Evolutionary conservation across 805 yeast species (phyloP).

Genomic region (Saccharomycopsis selenospora): DNA sequence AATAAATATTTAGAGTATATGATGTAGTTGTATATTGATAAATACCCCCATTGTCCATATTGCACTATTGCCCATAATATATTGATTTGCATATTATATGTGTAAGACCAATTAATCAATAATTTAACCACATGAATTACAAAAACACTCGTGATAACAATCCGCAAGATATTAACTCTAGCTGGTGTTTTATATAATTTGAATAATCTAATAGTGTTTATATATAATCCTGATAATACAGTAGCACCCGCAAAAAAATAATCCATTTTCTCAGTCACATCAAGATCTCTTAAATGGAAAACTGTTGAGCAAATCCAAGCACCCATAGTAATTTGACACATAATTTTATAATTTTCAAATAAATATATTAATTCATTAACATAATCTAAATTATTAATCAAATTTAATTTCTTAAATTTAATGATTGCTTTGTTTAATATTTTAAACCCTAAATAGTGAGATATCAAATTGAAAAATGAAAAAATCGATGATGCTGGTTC

Average conservation of each 20-base stretch:
- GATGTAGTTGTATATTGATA: slow-evolving; percentile 29
- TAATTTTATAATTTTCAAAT: slow-evolving; percentile 34
- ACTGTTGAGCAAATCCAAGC: slow-evolving; percentile 87
- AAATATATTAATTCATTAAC: slow-evolving; percentile 22
- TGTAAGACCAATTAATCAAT: slow-evolving; percentile 73
- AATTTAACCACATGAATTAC: slow-evolving; percentile 59
- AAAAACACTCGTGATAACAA: slow-evolving; percentile 44
- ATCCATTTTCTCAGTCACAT: slow-evolving; percentile 76
- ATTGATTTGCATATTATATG: slow-evolving; percentile 91
- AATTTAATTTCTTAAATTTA: slow-evolving; percentile 16
- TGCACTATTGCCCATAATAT: slow-evolving; percentile 72
- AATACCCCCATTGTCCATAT: slow-evolving; percentile 45
- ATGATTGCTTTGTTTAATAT: slow-evolving; percentile 27
- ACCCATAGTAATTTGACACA: slow-evolving; percentile 60
- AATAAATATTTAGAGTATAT: slow-evolving; percentile 17
- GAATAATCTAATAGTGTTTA: slow-evolving; percentile 53
- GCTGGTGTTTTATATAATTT: slow-evolving; percentile 41
- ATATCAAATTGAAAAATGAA: slow-evolving; percentile 61
- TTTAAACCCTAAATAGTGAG: slow-evolving; percentile 48
- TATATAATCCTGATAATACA: slow-evolving; percentile 72
- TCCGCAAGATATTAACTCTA: slow-evolving; percentile 32
- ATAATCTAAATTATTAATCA: slow-evolving; percentile 13
- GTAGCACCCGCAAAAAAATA: slow-evolving; percentile 91
- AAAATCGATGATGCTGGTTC: slow-evolving; percentile 77
- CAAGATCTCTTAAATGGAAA: slow-evolving; percentile 81